Conservation (phyloP, 2,329 filamentous ascomycete species). For the Hirsutella thompsonii region DNA sequence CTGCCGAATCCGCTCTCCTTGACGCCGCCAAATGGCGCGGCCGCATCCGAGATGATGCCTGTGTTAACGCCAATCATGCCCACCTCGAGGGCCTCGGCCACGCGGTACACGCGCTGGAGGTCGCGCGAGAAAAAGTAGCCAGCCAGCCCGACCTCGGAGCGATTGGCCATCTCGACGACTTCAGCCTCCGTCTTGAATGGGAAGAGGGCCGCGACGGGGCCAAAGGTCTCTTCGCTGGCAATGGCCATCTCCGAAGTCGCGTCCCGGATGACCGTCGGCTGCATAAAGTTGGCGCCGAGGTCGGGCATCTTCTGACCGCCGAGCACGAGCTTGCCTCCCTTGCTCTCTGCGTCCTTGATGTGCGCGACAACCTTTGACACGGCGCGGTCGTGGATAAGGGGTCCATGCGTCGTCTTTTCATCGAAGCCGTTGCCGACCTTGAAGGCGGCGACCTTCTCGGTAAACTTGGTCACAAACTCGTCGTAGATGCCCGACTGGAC, state of each 20-base stretch:
- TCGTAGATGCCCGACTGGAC: slow-evolving; percentile 71
- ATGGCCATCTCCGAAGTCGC: slow-evolving; percentile 81
- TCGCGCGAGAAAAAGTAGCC: slow-evolving; percentile 82
- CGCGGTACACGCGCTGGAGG: slow-evolving; percentile 43
- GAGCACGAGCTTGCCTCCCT: slow-evolving; percentile 62
- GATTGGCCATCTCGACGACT: slow-evolving; percentile 73
- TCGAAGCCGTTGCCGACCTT: slow-evolving; percentile 65
- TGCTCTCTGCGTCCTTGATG: slow-evolving; percentile 63
- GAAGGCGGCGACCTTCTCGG: slow-evolving; percentile 60
- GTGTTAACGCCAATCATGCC: slow-evolving; percentile 84
- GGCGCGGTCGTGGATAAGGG: slow-evolving; percentile 75
- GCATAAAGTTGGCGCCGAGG: slow-evolving; percentile 75
- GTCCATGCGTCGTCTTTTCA: slow-evolving; percentile 61
- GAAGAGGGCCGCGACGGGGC: slow-evolving; percentile 83
- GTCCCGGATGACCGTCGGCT: slow-evolving; percentile 77
- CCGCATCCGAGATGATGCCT: slow-evolving; percentile 48
- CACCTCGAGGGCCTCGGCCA: slow-evolving; percentile 62
- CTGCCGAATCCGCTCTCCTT: slow-evolving; percentile 73
- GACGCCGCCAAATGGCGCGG: slow-evolving; percentile 61
- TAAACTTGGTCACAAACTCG: slow-evolving; percentile 54
- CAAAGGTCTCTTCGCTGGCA: slow-evolving; percentile 85
- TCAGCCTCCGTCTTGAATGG: slow-evolving; percentile 81
- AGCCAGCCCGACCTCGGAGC: slow-evolving; percentile 73
- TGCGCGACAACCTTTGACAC: slow-evolving; percentile 68
- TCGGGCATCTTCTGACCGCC: slow-evolving; percentile 65